Evolutionary conservation across 2,329 filamentous ascomycete genomes (phyloP).

Genomic region (Bipolaris bicolor): DNA sequence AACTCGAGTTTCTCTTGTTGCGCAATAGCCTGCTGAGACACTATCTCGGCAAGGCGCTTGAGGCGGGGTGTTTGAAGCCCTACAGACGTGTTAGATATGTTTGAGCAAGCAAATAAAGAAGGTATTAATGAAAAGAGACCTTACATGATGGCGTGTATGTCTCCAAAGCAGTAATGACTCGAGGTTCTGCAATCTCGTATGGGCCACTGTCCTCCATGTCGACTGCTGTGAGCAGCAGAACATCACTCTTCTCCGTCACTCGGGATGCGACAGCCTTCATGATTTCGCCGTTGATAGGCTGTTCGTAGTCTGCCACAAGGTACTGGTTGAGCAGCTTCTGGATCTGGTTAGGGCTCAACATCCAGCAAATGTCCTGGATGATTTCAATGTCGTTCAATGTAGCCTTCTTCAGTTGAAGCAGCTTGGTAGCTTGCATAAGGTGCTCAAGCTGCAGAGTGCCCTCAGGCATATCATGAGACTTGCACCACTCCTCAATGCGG

Average conservation of each 20-base stretch:
- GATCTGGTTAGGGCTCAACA: constrained; percentile 98
- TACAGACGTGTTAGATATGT: constrained; percentile 50
- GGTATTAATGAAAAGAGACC: constrained; percentile 43
- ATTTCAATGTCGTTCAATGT: constrained; percentile 99
- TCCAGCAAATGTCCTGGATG: constrained; percentile 99
- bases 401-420: constrained; percentile 97
- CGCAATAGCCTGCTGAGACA: constrained; percentile 92
- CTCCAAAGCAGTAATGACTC: constrained; percentile 93
- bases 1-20: constrained; percentile 86
- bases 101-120: neutral
- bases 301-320: constrained; percentile 96
- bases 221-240: constrained; percentile 88
- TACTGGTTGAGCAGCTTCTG: constrained; percentile 99
- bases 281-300: constrained; percentile 98
- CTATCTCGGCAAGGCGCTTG: constrained; percentile 97
- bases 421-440: constrained; percentile 99
- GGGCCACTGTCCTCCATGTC: constrained; percentile 99
- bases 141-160: constrained; percentile 98
- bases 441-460: constrained; percentile 97
- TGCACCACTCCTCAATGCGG: constrained; percentile 99
- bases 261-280: constrained; percentile 99
- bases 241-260: constrained; percentile 98
- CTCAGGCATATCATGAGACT: constrained; percentile 99
- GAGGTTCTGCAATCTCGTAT: constrained; percentile 96
- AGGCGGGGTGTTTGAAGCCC: constrained; percentile 95